phyloP scores from a whole-genome alignment of 148 eudicot genomes.

The Rhododendron henanense region DNA sequence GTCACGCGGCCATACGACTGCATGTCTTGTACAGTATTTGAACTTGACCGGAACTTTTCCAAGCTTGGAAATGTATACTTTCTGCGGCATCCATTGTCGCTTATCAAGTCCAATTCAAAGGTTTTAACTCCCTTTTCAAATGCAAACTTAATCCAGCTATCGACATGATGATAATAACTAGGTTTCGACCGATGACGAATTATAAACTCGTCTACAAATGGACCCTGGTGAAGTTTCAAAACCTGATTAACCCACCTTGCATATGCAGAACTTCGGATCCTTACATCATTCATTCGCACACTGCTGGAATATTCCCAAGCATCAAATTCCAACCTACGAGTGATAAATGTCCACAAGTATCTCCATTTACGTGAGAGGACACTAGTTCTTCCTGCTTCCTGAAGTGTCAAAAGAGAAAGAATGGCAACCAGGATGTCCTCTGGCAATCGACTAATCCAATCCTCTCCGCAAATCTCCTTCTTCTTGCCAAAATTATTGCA shows the following conservation, averaged over 20 bases:
- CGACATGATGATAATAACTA: background rate
- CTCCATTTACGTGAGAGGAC: background rate
- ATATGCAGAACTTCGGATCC: background rate
- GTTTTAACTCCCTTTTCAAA: background rate
- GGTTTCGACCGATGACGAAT: background rate
- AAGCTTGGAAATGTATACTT: no score
- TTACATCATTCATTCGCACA: no score
- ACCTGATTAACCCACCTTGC: background rate
- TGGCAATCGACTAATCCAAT: slow-evolving; percentile 5
- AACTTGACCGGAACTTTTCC: no score
- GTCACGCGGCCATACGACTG: background rate
- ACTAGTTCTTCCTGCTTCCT: slow-evolving; percentile 2
- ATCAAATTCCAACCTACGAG: background rate
- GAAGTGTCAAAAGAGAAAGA: background rate
- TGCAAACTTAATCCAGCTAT: background rate
- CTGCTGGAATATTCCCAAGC: background rate
- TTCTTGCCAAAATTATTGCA: background rate
- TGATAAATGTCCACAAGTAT: no score
- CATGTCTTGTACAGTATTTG: background rate
- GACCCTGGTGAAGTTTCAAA: background rate
- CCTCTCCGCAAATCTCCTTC: background rate
- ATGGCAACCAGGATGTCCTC: background rate
- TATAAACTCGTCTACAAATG: background rate
- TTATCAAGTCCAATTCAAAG: background rate
- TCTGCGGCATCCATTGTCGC: no score